Evolutionary conservation across 139 green algal genomes (phyloP).

Genomic region (Auxenochlorella pyrenoidosa): DNA sequence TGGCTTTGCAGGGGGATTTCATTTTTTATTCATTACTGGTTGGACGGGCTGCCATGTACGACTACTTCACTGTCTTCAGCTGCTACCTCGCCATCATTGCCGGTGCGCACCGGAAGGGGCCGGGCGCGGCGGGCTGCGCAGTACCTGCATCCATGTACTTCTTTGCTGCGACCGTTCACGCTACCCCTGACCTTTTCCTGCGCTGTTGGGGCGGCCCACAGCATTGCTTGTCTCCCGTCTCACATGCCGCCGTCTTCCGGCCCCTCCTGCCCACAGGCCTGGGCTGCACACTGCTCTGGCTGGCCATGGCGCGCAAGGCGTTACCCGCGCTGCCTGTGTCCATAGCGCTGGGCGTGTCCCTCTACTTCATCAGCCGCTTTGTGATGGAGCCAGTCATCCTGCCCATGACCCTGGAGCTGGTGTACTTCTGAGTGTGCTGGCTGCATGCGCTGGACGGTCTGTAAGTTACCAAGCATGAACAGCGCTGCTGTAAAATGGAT

Average conservation of each 20-base stretch:
- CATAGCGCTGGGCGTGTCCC: conserved; percentile 89
- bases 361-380: conserved; percentile 89
- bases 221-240: no score
- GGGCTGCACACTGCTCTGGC: conserved; percentile 84
- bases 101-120: conserved; percentile 30
- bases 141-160: neutral
- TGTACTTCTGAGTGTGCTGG: conserved; percentile 50
- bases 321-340: conserved; percentile 96
- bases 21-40: conserved; percentile 95
- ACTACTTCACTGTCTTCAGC: conserved; percentile 88
- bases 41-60: conserved; percentile 95
- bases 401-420: conserved; percentile 51
- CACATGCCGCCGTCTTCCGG: no score
- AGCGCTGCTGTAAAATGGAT: no score
- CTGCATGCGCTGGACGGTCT: neutral
- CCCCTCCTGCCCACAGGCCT: no score
- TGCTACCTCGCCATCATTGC: conserved; percentile 81
- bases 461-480: no score
- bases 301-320: conserved; percentile 83
- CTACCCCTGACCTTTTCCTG: no score
- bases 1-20: conserved; percentile 88
- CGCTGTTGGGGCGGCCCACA: no score
- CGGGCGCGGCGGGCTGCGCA: neutral
- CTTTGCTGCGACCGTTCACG: no score
- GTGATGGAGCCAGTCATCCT: conserved; percentile 88